Base-by-base conservation (phyloP, 768 basidiomycete species). In the Boletus pseudopeckii region DNA sequence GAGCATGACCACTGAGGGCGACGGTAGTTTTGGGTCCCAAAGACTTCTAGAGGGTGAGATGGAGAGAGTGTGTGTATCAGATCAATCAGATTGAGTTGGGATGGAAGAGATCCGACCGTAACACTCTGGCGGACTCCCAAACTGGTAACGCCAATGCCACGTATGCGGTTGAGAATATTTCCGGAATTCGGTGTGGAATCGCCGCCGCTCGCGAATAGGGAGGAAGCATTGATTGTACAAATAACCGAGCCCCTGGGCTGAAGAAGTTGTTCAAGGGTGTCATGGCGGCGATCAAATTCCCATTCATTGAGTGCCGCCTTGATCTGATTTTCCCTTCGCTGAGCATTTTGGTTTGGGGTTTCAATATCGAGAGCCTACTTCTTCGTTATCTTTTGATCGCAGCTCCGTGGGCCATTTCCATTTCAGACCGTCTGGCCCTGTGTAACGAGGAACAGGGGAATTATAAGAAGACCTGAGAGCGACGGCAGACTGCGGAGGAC, bases 201-300 rank as follows among this genome's bases (percentile, higher is more conserved):
- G 52, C 62, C 62, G 45, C 72, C 69, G 34, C 67, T 56, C 36
- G 68, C 69, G 56, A 81, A 80, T 33, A 84, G 53, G 43, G 80
- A 71, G 34, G 77, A 72, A 24, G 78, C 81, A 58, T 82, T 75
- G 47, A 86, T 52, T 10, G 72, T 73, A 62, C 78, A 75, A 22
- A 69, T 65, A 20, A 80, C 59, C 45, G 67, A 72, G 48, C 78
- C 80, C 63, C 71, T 75, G 9, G 82, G 75, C 43, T 74, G 72
- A 38, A 82, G 67, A 43, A 71, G 61, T 11, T 72, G 63, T 45
- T 77, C 74, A 20, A 75, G 57, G 39, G 71, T 71, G 54, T 67
- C 69, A 52, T 67, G 65, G 55, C 69, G 62, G 47, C 73, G 71
- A 55, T 71, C 66, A 54, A 75, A 64, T 62, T 77, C 72, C 53